Evolutionary conservation across 176 grass and related monocot species (phyloP).

Genomic region (Phyllostachys edulis): DNA sequence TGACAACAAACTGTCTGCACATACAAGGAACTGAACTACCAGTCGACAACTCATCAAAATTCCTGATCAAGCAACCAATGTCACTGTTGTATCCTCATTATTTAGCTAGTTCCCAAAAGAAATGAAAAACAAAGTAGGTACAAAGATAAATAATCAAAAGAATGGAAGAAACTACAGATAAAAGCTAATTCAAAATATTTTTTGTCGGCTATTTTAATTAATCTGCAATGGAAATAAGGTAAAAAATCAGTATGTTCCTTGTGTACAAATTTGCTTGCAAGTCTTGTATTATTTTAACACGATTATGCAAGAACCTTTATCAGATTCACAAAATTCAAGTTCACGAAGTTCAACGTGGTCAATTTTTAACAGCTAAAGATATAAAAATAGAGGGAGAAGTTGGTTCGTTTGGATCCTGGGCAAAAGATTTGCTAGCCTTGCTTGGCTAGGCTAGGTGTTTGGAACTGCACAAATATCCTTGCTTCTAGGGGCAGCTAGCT

Average conservation of each 20-base stretch:
- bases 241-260: not conserved
- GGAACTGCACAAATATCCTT: too few species aligned
- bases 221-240: not conserved
- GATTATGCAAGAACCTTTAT: not conserved
- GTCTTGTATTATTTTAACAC: not conserved
- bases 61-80: conserved; percentile 25
- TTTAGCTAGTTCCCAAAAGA: conserved; percentile 4
- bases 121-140: not conserved
- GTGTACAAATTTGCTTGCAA: not conserved
- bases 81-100: conserved; percentile 8
- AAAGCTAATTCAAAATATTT: not conserved
- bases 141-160: not conserved
- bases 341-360: not conserved
- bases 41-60: conserved; percentile 21
- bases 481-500: too few species aligned
- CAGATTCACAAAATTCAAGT: not conserved
- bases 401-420: too few species aligned
- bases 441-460: too few species aligned
- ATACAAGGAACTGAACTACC: conserved; percentile 24
- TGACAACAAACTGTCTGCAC: not conserved
- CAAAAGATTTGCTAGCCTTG: too few species aligned
- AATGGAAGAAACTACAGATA: conserved; percentile 14
- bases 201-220: not conserved
- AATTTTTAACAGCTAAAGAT: conserved; percentile 5
- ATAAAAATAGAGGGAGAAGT: not conserved